These are phyloP conservation scores for Entomophthora muscae DNA, from an alignment of 371 early-diverging fungal species.

Conservation along the genomic window DNA sequence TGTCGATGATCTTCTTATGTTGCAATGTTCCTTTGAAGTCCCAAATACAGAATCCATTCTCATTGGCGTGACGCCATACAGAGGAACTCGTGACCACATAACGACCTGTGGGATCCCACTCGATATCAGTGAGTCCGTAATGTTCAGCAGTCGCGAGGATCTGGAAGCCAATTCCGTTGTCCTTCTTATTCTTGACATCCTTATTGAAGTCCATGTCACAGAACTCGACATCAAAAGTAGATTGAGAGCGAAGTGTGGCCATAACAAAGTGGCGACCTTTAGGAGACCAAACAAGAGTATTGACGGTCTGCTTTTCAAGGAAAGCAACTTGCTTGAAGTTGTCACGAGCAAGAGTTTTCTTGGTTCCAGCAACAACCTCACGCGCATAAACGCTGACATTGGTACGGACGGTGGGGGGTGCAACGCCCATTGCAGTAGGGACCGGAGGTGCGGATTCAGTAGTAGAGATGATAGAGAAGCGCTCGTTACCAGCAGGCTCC, in stretches of 20 bases:
- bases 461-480: conserved; percentile 71
- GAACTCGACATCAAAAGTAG: conserved; percentile 77
- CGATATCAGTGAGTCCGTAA: conserved; percentile 84
- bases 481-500: conserved; percentile 76
- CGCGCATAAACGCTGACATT: conserved; percentile 62
- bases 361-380: conserved; percentile 29
- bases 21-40: conserved; percentile 75
- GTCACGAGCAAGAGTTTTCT: conserved; percentile 29
- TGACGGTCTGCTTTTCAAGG: conserved; percentile 61
- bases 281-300: conserved; percentile 86
- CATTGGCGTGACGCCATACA: conserved; percentile 62
- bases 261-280: conserved; percentile 85
- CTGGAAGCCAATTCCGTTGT: conserved; percentile 25
- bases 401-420: conserved; percentile 41
- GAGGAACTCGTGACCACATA: conserved; percentile 76
- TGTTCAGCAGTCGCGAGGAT: conserved; percentile 65
- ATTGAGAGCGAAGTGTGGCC: conserved; percentile 64
- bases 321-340: conserved; percentile 49
- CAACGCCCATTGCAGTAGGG: conserved; percentile 26
- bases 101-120: conserved; percentile 97
- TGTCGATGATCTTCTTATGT: conserved; percentile 49
- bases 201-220: conserved; percentile 74
- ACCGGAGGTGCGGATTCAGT: conserved; percentile 39
- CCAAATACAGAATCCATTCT: conserved; percentile 86
- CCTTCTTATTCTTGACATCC: conserved; percentile 27